Evolutionary conservation across 2,329 filamentous ascomycete genomes (phyloP), one percentile per base, ranked within the genome.

Genomic region (Pseudocercospora macadamiae): DNA sequence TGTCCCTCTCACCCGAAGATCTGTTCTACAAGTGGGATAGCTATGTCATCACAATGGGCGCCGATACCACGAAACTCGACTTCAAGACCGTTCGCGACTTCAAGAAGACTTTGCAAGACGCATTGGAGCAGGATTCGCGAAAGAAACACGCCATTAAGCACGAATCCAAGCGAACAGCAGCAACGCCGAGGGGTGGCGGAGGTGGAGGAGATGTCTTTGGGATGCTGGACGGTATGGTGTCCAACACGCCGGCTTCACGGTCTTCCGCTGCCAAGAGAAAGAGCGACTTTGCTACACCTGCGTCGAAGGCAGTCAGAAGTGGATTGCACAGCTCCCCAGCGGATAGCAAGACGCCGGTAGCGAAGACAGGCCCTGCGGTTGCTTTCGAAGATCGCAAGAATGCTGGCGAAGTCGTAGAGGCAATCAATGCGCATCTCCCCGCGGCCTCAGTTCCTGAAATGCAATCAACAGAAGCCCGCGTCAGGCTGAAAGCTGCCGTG

Each of bases 1-100:
- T 97, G 76, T 86, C 86, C 48, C 83, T 97, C 61, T 85, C 87
- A 14, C 82, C 87, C 30, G 88, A 97, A 74, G 95, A 97, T 73
- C 82, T 97, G 23, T 97, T 91, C 76, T 97, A 91, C 85, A 97
- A 97, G 82, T 99, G 95, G 95, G 95, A 99, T 75, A 93, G 92
- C 0, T 97, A 97, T 81, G 93, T 90, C 75, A 89, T 99, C 73
- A 96, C 93, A 76, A 92, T 97, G 87, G 91, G 93, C 21, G 79
- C 86, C 48, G 91, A 96, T 57, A 89, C 91, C 57, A 87, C 87
- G 62, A 87, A 82, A 60, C 77, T 90, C 61, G 85, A 89, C 48
- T 80, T 96, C 39, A 84, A 89, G 34, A 88, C 84, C 0, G 84
- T 90, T 45, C 84, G 89, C 42, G 85, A 86, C 55, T 89, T 99